Evolutionary conservation across 108 stramenopile species (phyloP).

Genomic region (Licmophora abbreviata): DNA sequence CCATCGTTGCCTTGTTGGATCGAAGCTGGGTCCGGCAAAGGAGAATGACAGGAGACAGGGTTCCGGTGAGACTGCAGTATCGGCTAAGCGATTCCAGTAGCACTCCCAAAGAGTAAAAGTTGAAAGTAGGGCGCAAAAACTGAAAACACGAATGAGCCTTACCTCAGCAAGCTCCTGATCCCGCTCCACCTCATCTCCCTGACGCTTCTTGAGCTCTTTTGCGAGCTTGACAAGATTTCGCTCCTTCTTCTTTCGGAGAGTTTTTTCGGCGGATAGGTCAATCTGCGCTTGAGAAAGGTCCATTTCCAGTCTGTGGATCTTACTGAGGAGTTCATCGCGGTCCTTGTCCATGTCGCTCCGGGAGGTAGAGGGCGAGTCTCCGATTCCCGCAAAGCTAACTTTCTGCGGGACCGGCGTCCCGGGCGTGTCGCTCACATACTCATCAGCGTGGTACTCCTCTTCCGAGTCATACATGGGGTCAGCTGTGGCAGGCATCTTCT

Average conservation of each 20-base stretch:
- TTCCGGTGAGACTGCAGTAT: too few relatives aligned
- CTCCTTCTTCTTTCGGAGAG: conserved; percentile 7
- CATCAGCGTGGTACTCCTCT: too few relatives aligned
- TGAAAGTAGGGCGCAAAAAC: too few relatives aligned
- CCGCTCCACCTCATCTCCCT: not conserved
- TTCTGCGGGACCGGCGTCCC: too few relatives aligned
- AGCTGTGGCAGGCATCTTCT: too few relatives aligned
- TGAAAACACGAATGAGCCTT: too few relatives aligned
- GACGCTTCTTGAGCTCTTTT: conserved; percentile 17
- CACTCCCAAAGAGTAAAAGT: too few relatives aligned
- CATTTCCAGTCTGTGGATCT: not conserved
- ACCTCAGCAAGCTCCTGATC: too few relatives aligned
- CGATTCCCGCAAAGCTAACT: not conserved
- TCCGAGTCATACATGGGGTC: too few relatives aligned
- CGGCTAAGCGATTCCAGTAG: too few relatives aligned
- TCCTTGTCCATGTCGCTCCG: not conserved
- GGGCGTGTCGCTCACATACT: too few relatives aligned
- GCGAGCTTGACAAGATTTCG: conserved; percentile 20
- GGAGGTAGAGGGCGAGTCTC: not conserved
- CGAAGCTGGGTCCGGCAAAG: not conserved
- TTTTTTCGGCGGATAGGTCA: conserved; percentile 9
- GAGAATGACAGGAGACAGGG: too few relatives aligned
- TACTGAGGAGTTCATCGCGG: not conserved
- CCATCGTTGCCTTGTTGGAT: not conserved
- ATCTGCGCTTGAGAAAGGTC: conserved; percentile 1